Percentiles rank a stretch among this genome's conserved stretches.
Evolutionary conservation across 2,329 filamentous ascomycete species (phyloP).

Genomic region (Corynespora cassiicola): DNA sequence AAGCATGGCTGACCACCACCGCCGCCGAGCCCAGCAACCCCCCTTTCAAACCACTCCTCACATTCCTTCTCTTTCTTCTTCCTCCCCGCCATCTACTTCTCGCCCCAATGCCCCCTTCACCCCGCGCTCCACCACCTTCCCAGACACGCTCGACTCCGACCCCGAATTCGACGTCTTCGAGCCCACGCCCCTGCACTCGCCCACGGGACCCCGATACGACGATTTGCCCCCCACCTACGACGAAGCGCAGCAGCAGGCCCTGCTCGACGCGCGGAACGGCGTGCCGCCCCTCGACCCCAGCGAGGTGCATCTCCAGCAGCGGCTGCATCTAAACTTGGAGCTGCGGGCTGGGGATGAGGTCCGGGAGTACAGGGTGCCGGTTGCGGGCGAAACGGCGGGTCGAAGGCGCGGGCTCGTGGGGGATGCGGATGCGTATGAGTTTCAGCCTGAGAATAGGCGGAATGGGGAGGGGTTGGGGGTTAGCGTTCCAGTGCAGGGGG

Average conservation of each 20-base stretch:
- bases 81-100: slow-evolving; percentile 22
- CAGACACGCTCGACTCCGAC: slow-evolving; percentile 35
- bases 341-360: slow-evolving; percentile 27
- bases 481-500: slow-evolving; percentile 33
- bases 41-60: not conserved
- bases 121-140: slow-evolving; percentile 34
- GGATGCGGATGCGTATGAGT: slow-evolving; percentile 15
- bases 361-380: slow-evolving; percentile 31
- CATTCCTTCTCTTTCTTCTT: too few relatives aligned
- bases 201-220: slow-evolving; percentile 40
- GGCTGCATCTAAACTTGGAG: slow-evolving; percentile 23
- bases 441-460: slow-evolving; percentile 15
- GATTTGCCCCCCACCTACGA: slow-evolving; percentile 47
- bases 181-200: slow-evolving; percentile 38
- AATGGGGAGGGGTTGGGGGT: slow-evolving; percentile 20
- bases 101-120: slow-evolving; percentile 27
- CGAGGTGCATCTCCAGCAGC: slow-evolving; percentile 29
- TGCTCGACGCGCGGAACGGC: slow-evolving; percentile 34
- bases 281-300: slow-evolving; percentile 31
- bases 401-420: not conserved
- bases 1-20: too few relatives aligned
- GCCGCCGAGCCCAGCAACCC: too few relatives aligned
- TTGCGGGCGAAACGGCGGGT: too few relatives aligned
- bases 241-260: slow-evolving; percentile 38
- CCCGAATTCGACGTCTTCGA: slow-evolving; percentile 30